phyloP scores from a whole-genome alignment of 2,329 filamentous ascomycete genomes.

The Colletotrichum trifolii region DNA sequence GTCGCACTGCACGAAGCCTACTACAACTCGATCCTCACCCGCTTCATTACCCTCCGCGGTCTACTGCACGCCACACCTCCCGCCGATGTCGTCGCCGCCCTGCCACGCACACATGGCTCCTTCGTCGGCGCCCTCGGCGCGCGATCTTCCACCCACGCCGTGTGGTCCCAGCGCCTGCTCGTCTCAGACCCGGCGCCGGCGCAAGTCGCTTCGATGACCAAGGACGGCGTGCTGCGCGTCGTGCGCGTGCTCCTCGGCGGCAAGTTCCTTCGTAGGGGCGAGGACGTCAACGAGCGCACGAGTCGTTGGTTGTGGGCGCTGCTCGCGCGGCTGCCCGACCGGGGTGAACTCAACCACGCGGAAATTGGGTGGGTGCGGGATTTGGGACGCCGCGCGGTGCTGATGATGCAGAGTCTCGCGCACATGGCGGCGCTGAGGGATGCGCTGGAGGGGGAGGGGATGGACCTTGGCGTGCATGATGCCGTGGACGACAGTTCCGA shows the following conservation, averaged over 20 bases:
- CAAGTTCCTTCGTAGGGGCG: conserved; percentile 70
- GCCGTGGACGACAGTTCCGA: conserved; percentile 58
- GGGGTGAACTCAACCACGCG: conserved; percentile 78
- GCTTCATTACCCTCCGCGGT: conserved; percentile 73
- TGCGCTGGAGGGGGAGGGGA: conserved; percentile 51
- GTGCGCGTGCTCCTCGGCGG: conserved; percentile 74
- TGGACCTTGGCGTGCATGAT: conserved; percentile 54
- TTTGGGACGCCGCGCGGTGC: conserved; percentile 79
- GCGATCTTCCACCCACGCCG: conserved; percentile 58
- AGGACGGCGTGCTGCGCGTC: conserved; percentile 73
- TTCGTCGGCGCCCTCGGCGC: conserved; percentile 66
- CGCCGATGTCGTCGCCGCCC: conserved; percentile 58
- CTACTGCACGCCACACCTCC: conserved; percentile 69
- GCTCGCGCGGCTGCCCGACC: conserved; percentile 78
- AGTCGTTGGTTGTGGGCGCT: conserved; percentile 90
- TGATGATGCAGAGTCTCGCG: conserved; percentile 65
- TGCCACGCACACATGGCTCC: conserved; percentile 65
- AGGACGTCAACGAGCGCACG: conserved; percentile 70
- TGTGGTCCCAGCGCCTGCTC: conserved; percentile 65
- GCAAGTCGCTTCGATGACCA: conserved; percentile 73
- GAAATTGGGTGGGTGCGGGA: conserved; percentile 83
- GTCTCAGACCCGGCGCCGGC: conserved; percentile 66
- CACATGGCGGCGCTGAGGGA: conserved; percentile 63
- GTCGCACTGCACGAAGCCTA: conserved; percentile 71
- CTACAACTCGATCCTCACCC: conserved; percentile 71